Evolutionary conservation across 805 yeast genomes (phyloP), one percentile per base, ranked within the genome.

Genomic region (Myxozyma mucilagina): DNA sequence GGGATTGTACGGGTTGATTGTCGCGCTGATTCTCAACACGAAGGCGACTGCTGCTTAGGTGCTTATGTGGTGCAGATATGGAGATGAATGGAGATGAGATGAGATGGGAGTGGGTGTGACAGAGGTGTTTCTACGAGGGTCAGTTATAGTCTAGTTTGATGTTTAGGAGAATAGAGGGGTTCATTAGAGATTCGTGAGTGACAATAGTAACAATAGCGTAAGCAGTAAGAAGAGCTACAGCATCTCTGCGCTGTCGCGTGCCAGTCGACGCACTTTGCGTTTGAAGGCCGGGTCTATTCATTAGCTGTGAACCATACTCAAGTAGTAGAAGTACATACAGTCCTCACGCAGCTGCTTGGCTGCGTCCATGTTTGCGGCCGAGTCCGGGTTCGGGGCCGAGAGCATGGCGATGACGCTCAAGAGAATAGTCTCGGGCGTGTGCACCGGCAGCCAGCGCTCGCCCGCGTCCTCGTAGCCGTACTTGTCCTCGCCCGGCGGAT

Each of bases 1-100:
- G 74, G 97, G 99, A 82, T 86, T 94, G 71, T 90, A 94, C 79
- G 99, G 99, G 74, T 85, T 94, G 74, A 94, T 94, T 84, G 98
- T 94, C 69, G 99, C 99, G 68, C 85, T 94, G 75, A 84, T 94
- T 76, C 86, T 94, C 81, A 94, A 94, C 89, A 92, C 99, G 68
- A 88, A 96, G 84, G 98, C 98, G 70, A 87, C 89, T 38, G 57
- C 59, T 70, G 87, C n/a, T n/a, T n/a, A n/a, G n/a, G n/a, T n/a
- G n/a, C n/a, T n/a, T n/a, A n/a, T n/a, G n/a, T n/a, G n/a, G n/a
- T n/a, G n/a, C n/a, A n/a, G n/a, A n/a, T n/a, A n/a, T n/a, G n/a
- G n/a, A n/a, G n/a, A n/a, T n/a, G n/a, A n/a, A n/a, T n/a, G n/a
- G n/a, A n/a, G n/a, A n/a, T n/a, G n/a, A n/a, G n/a, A n/a, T n/a